Evolutionary conservation across 1,284 basidiomycete genomes (phyloP), one percentile per base, ranked within the genome.

Genomic region (Garcileccinum viscosum): DNA sequence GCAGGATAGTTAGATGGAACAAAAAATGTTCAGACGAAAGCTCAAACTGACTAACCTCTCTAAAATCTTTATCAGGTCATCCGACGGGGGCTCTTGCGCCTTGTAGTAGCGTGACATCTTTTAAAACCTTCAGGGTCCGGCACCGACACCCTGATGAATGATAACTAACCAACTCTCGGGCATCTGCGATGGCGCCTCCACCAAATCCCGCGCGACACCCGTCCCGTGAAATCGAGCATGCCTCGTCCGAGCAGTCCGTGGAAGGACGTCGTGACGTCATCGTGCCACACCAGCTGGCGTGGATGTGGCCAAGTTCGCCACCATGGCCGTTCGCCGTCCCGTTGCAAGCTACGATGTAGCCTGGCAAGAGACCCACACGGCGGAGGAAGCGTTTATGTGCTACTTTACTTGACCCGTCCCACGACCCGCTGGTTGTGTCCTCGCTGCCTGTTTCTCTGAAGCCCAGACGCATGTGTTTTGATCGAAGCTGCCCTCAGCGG

Each of bases 1-100:
- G 73, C 94, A 94, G 85, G 94, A 95, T 12, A 95, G 82, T 76
- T 95, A 95, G 86, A 80, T 93, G 93, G 81, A 89, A 93, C 9
- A 14, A 17, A 17, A 40, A 40, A 27, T 11, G 44, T 32, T 17
- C 50, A 24, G 19, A 42, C 12, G 7, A 42, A 22, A 17, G 17
- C 40, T 47, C 44, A 9, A 40, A 9, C 38, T n/a, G 42, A 12
- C 81, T 33, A 33, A 90, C 92, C 91, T 93, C 80, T 92, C 88
- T 74, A 95, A 87, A 68, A 95, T 87, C 81, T 93, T 94, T 59
- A 95, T 94, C 58, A 76, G 82, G 33, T 93, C 92, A 4, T 87
- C 80, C 6, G 90, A 88, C 22, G 95, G 83, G 0, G 90, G 87
- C 75, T 92, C 84, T 75, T 92, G 86, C 7, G 89, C 93, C 80